Evolutionary conservation across 2,329 filamentous ascomycete genomes (phyloP).

Genomic region (Fusarium aywerte): DNA sequence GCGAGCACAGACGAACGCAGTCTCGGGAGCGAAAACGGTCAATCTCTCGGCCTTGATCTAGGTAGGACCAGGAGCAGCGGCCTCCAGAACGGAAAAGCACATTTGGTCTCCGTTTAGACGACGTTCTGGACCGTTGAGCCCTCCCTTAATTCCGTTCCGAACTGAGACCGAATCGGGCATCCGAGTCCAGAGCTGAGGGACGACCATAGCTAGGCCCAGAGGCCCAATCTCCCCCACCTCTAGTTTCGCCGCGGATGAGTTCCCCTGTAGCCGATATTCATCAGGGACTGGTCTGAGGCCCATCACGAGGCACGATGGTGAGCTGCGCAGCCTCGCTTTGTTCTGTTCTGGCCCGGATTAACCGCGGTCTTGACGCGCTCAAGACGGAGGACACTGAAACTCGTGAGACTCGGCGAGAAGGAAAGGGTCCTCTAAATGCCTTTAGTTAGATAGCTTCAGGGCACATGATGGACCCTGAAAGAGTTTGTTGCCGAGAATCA

Average conservation of each 20-base stretch:
- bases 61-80: slow-evolving; percentile 5
- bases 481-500: slow-evolving; percentile 14
- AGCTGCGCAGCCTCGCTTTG: slow-evolving; percentile 37
- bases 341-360: slow-evolving; percentile 40
- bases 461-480: slow-evolving; percentile 38
- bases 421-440: slow-evolving; percentile 26
- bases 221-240: slow-evolving; percentile 27
- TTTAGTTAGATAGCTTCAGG: slow-evolving; percentile 20
- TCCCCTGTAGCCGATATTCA: slow-evolving; percentile 42
- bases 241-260: slow-evolving; percentile 40
- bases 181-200: slow-evolving; percentile 37
- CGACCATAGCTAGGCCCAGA: neutral
- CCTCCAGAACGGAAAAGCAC: slow-evolving; percentile 16
- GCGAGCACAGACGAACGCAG: slow-evolving; percentile 25
- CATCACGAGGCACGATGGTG: slow-evolving; percentile 43
- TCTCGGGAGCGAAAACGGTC: slow-evolving; percentile 36
- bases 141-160: slow-evolving; percentile 35
- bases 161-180: slow-evolving; percentile 33
- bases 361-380: slow-evolving; percentile 38
- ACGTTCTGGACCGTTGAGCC: slow-evolving; percentile 42
- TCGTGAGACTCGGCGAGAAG: slow-evolving; percentile 22
- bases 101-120: slow-evolving; percentile 28
- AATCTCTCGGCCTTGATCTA: slow-evolving; percentile 26
- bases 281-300: slow-evolving; percentile 39
- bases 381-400: slow-evolving; percentile 14